Percentiles rank a stretch among this genome's conserved stretches.
These are phyloP conservation scores for Dendryphion nanum DNA, from an alignment of 2,329 filamentous ascomycete genomes.

Conservation along the genomic window DNA sequence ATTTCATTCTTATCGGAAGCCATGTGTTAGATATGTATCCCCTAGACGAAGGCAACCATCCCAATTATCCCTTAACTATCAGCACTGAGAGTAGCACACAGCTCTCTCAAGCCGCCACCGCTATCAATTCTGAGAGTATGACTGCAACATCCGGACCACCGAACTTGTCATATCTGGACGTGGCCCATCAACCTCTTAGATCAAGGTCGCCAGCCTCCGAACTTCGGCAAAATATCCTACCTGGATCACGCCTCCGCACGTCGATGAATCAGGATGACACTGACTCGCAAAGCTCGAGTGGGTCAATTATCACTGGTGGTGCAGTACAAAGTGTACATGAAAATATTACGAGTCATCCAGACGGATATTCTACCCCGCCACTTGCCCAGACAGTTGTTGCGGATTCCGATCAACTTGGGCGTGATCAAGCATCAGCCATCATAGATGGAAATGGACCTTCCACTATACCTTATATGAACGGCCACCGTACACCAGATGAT, in stretches of 20 bases:
- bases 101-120: slow-evolving; percentile 3
- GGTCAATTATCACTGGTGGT: background rate
- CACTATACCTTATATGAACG: background rate
- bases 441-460: background rate
- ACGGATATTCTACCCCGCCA: background rate
- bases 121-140: slow-evolving; percentile 1
- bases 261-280: background rate
- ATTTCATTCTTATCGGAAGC: too few relatives aligned
- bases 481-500: too few relatives aligned
- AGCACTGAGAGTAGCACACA: too few relatives aligned
- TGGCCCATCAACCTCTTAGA: background rate
- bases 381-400: background rate
- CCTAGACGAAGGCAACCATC: too few relatives aligned
- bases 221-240: background rate
- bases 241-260: background rate
- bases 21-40: too few relatives aligned
- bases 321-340: background rate
- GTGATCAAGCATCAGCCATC: background rate
- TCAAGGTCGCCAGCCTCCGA: slow-evolving; percentile 3
- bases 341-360: background rate
- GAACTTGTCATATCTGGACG: background rate
- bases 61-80: too few relatives aligned
- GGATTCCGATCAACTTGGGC: background rate
- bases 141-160: background rate
- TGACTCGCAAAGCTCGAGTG: background rate